Percentiles rank a stretch among this genome's conserved stretches.
Evolutionary conservation across 495 filamentous ascomycete genomes (phyloP).

Genomic region (Bacidia rubella): DNA sequence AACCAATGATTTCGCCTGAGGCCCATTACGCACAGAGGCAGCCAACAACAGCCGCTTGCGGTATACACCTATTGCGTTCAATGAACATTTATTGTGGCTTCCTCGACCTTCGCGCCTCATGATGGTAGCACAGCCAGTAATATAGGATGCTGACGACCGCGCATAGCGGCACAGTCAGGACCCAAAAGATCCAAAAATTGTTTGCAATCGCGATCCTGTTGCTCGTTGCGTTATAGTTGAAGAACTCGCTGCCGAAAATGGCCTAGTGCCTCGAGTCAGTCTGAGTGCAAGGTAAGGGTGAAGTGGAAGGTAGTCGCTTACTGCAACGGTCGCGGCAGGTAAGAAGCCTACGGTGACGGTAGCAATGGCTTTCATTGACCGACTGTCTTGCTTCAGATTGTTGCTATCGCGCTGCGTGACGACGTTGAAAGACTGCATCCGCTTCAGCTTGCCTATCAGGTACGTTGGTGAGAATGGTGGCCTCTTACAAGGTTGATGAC

Average conservation of each 20-base stretch:
- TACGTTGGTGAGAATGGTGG: not conserved
- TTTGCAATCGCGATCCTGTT: not conserved
- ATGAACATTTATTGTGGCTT: too few species aligned
- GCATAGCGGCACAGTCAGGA: not conserved
- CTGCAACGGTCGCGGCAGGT: conserved; percentile 10
- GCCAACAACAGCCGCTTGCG: too few species aligned
- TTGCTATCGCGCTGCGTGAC: conserved; percentile 8
- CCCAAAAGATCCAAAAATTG: conserved; percentile 11
- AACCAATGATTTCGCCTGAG: too few species aligned
- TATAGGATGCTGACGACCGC: conserved; percentile 1
- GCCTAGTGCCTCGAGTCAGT: not conserved
- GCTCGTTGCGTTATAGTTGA: conserved; percentile 1
- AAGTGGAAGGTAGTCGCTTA: not conserved
- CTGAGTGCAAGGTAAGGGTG: not conserved
- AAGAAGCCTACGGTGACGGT: conserved; percentile 10
- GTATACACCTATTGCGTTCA: too few species aligned
- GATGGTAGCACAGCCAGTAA: not conserved
- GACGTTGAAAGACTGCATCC: conserved; percentile 8
- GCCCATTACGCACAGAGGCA: too few species aligned
- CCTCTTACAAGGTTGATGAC: conserved; percentile 8
- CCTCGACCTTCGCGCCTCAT: too few species aligned
- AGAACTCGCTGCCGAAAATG: conserved; percentile 8
- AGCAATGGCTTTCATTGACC: conserved; percentile 13
- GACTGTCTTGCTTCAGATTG: conserved; percentile 7
- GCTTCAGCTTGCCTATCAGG: not conserved